Evolutionary conservation across 2,329 filamentous ascomycete species (phyloP).

Genomic region (Curvularia spicifera): DNA sequence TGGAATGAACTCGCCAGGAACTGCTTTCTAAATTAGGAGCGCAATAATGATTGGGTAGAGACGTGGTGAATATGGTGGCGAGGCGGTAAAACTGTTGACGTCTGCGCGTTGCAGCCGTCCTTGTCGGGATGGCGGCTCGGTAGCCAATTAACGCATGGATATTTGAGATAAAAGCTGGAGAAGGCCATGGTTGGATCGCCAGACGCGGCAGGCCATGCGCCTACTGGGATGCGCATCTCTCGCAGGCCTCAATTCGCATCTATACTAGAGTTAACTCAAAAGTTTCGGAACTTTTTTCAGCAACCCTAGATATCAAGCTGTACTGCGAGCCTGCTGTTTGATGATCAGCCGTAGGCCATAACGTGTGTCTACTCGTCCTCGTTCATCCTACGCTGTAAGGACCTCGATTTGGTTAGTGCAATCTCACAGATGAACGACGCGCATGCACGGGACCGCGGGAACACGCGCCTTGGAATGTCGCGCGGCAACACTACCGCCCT

Average conservation of each 20-base stretch:
- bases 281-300: background rate
- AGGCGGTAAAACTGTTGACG: background rate
- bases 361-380: background rate
- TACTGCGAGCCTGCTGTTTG: background rate
- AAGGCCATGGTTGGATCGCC: constrained; percentile 1
- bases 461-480: constrained; percentile 31
- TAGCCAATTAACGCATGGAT: constrained; percentile 2
- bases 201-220: background rate
- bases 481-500: constrained; percentile 12
- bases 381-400: background rate
- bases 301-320: background rate
- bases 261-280: background rate
- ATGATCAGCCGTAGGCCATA: background rate
- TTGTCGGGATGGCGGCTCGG: background rate
- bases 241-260: background rate
- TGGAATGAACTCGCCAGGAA: background rate
- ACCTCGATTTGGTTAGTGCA: constrained; percentile 22
- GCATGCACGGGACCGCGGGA: constrained; percentile 45
- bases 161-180: background rate
- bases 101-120: background rate
- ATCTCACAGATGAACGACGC: constrained; percentile 40
- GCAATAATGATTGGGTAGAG: background rate
- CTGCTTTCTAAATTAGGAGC: background rate
- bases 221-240: background rate
- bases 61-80: background rate